Conservation (phyloP, 345 rosid genomes). For the Tarenaya hassleriana region DNA sequence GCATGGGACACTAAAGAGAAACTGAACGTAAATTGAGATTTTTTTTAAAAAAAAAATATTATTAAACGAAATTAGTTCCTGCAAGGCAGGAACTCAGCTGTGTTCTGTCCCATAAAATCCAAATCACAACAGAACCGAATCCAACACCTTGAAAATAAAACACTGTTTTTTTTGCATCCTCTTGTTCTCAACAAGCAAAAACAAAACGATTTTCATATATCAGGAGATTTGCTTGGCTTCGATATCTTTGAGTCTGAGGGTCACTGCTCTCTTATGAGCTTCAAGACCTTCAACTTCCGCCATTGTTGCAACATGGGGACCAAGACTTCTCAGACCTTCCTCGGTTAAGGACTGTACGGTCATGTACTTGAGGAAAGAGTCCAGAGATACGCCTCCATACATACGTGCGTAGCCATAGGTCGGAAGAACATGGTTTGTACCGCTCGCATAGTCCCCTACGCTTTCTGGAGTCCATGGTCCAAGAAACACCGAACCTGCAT, state of each 20-base stretch:
- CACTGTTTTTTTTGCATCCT: too few species aligned
- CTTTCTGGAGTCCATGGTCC: slow-evolving; percentile 98
- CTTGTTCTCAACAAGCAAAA: too few species aligned
- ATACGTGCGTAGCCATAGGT: slow-evolving; percentile 89
- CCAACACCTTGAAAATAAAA: too few species aligned
- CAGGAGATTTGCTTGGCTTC: slow-evolving; percentile 51
- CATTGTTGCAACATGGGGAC: slow-evolving; percentile 79
- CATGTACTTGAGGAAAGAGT: slow-evolving; percentile 82
- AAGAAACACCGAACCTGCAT: slow-evolving; percentile 71
- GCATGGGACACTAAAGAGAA: too few species aligned
- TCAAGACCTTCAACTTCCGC: slow-evolving; percentile 87
- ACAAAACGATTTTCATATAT: too few species aligned
- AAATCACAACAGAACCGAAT: too few species aligned
- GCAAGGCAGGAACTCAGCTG: too few species aligned
- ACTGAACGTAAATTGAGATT: too few species aligned
- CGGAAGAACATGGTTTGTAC: slow-evolving; percentile 86
- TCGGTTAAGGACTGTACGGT: slow-evolving; percentile 78
- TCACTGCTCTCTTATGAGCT: slow-evolving; percentile 89
- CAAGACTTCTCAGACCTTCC: slow-evolving; percentile 77
- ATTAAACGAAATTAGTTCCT: too few species aligned
- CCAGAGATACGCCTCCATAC: slow-evolving; percentile 87
- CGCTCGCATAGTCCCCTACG: slow-evolving; percentile 94
- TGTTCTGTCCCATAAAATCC: too few species aligned
- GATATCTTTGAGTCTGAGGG: slow-evolving; percentile 70
- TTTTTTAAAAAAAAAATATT: too few species aligned